phyloP scores from a whole-genome alignment of 192 early-diverging fungal species.

The Rhizophagus prolifer region DNA sequence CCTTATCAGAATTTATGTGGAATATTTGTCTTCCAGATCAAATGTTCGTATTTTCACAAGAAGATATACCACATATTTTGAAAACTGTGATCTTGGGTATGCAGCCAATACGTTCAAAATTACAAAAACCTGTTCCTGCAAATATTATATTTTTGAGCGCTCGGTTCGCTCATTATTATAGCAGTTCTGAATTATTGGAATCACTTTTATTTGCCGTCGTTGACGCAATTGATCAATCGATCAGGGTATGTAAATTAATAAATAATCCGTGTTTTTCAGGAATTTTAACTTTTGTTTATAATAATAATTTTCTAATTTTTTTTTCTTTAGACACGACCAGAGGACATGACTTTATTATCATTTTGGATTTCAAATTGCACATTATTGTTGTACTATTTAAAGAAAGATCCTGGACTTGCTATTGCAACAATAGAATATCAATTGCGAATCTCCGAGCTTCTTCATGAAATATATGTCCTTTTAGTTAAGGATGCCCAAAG shows the following conservation, averaged over 20 bases:
- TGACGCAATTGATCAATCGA: constrained; percentile 53
- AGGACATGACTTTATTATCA: constrained; percentile 62
- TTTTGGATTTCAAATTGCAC: constrained; percentile 88
- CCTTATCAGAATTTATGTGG: constrained; percentile 70
- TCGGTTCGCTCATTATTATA: constrained; percentile 84
- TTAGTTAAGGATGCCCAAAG: constrained; percentile 64
- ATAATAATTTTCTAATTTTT: neutral
- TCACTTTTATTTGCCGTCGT: constrained; percentile 62
- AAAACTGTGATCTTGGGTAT: constrained; percentile 68
- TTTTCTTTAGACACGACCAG: constrained; percentile 19
- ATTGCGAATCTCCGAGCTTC: constrained; percentile 75
- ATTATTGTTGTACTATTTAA: constrained; percentile 82
- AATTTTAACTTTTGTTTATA: neutral
- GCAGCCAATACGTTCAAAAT: constrained; percentile 57
- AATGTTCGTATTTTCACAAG: constrained; percentile 92
- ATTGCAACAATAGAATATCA: constrained; percentile 71
- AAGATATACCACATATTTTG: constrained; percentile 71
- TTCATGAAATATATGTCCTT: constrained; percentile 68
- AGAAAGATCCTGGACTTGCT: constrained; percentile 77
- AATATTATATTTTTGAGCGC: constrained; percentile 87
- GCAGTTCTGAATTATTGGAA: constrained; percentile 69
- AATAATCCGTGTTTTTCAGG: neutral
- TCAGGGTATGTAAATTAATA: constrained; percentile 40
- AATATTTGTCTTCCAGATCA: constrained; percentile 80
- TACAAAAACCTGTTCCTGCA: constrained; percentile 72